A percentile compares a stretch with the other conserved stretches of the same genome.
Evolutionary conservation across 768 basidiomycete species (phyloP).

Genomic region (Boletus rubescentipes): DNA sequence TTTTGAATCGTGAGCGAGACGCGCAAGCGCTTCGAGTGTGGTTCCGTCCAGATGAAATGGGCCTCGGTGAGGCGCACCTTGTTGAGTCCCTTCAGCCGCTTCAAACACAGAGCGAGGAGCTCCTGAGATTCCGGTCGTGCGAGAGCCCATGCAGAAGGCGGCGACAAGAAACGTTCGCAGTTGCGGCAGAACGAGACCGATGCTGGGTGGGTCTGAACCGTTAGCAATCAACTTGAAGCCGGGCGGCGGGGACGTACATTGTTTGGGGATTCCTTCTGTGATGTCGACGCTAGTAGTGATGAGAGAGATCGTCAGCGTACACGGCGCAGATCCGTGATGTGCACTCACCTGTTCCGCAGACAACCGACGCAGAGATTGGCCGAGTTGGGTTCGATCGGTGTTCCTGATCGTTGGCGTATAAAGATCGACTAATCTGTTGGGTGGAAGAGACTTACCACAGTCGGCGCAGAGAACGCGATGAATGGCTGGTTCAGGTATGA

Average conservation of each 20-base stretch:
- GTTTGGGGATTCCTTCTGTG: slow-evolving; percentile 96
- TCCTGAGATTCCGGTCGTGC: slow-evolving; percentile 91
- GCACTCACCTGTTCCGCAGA: slow-evolving; percentile 76
- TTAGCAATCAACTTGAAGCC: background rate
- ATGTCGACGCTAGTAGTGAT: slow-evolving; percentile 73
- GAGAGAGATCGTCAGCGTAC: background rate
- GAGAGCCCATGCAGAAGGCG: slow-evolving; percentile 82
- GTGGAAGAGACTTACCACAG: slow-evolving; percentile 55
- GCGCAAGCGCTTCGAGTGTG: slow-evolving; percentile 89
- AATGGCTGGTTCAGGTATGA: slow-evolving; percentile 68
- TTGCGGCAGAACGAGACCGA: slow-evolving; percentile 92
- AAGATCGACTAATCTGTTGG: background rate
- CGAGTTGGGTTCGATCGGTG: slow-evolving; percentile 86
- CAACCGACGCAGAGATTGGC: slow-evolving; percentile 91
- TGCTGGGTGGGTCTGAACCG: slow-evolving; percentile 48
- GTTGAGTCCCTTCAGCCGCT: slow-evolving; percentile 90
- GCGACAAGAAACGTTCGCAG: slow-evolving; percentile 93
- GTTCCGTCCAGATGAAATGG: slow-evolving; percentile 99
- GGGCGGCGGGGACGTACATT: slow-evolving; percentile 49
- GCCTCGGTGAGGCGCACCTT: slow-evolving; percentile 98
- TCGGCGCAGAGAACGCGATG: slow-evolving; percentile 88
- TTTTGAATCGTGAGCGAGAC: slow-evolving; percentile 98
- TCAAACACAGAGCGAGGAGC: slow-evolving; percentile 89
- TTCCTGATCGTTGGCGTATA: slow-evolving; percentile 45
- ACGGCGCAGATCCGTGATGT: background rate